Evolutionary conservation across 306 rosid species (phyloP).

Genomic region (Canavalia gladiata): DNA sequence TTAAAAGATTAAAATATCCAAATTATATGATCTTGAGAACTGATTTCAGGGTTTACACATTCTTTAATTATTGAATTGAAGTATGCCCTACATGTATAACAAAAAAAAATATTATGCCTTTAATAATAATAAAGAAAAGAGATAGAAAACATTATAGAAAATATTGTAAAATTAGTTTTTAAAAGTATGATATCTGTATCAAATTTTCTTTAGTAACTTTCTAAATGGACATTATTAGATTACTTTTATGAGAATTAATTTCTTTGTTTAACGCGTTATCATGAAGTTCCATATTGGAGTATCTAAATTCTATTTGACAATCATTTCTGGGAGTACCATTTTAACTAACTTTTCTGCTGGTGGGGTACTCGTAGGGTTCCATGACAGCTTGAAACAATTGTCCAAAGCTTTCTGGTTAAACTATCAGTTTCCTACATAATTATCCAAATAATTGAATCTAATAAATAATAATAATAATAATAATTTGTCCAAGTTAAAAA

Average conservation of each 20-base stretch:
- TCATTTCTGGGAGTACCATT: constrained; percentile 15
- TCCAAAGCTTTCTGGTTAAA: constrained; percentile 48
- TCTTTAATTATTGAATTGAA: constrained; percentile 1
- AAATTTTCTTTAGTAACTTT: constrained; percentile 14
- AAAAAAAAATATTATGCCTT: not conserved
- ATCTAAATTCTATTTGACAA: constrained; percentile 10
- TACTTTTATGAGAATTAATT: not conserved
- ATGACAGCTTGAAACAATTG: constrained; percentile 16
- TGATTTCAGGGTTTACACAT: too few species aligned
- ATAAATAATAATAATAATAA: not conserved
- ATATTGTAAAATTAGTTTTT: too few species aligned
- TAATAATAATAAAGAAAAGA: not conserved
- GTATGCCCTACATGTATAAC: constrained; percentile 16
- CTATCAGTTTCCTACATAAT: constrained; percentile 31
- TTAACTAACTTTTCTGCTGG: constrained; percentile 7
- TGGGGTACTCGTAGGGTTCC: constrained; percentile 37
- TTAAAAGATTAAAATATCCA: too few species aligned
- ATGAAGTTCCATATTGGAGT: constrained; percentile 7
- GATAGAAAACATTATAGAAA: too few species aligned
- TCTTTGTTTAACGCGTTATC: not conserved
- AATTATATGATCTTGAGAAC: too few species aligned
- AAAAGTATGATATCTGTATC: not conserved
- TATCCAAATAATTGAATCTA: constrained; percentile 24
- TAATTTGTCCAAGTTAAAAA: too few species aligned
- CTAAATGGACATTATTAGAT: not conserved